Base-by-base conservation (phyloP, 192 early-diverging fungal genomes). In the Pilaira anomala region DNA sequence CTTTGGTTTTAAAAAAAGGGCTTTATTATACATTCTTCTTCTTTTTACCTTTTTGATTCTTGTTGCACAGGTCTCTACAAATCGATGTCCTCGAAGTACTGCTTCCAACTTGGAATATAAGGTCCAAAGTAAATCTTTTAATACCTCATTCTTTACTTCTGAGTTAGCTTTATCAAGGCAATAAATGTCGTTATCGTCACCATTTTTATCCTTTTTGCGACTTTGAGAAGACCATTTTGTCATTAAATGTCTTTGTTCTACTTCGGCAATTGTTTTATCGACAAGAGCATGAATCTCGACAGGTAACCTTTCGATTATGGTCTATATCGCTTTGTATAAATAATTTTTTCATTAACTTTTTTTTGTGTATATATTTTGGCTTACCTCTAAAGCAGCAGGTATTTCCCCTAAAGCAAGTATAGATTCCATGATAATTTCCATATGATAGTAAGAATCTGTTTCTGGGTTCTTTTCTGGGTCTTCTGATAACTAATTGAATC, bases 361-460 rank as follows among this genome's bases (percentile, higher is more conserved):
- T 9, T 16, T 48, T 45, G 18, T 48, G 18, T 45, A 1, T 26
- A 7, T 44, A 16, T 16, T 22, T 39, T 22, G 9, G 14, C 29
- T 44, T 64, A 78, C 82, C 58, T 79, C 73, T 24, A 85, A 69
- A 1, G 77, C 79, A 55, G 77, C 73, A 29, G 76, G 81, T 62
- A 82, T 71, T 67, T 79, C 76, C 19, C 72, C 76, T 2, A 92
- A 73, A 8, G 83, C 66, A 5, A 78, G 79, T 14, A 92, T 74
- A 21, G 87, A 83, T 64, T 90, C 87, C 39, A 92, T 73, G 7
- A 92, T 71, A 63, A 88, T 89, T 70, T 90, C 90, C 28, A 92
- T 83, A 44, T 89, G 89, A 16, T 84, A 85, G 73, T 81, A 85
- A 19, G 88, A 89, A 54, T 92, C 88, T 0, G 87, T 83, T 60